phyloP scores from a whole-genome alignment of 805 yeast genomes.

The Barnettozyma californica region DNA sequence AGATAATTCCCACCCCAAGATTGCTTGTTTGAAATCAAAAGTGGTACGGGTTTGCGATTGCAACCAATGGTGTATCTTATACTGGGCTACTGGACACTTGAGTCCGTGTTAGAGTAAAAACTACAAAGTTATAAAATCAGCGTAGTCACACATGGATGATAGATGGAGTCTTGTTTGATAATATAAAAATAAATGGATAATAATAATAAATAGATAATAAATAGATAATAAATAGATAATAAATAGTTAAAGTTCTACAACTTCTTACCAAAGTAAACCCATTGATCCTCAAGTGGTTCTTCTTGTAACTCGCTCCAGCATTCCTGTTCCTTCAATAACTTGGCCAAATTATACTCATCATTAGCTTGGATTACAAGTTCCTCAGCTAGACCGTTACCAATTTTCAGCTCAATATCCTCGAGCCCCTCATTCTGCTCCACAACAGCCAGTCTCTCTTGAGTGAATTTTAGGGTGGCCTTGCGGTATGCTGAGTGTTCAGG shows the following conservation, averaged over 20 bases:
- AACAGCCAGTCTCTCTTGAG: constrained; percentile 59
- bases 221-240: not conserved
- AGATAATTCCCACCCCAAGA: too few species aligned
- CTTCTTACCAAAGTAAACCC: constrained; percentile 75
- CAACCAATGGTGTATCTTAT: too few species aligned
- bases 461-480: constrained; percentile 67
- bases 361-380: constrained; percentile 78
- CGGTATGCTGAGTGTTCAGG: constrained; percentile 73
- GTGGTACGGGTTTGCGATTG: too few species aligned
- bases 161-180: not conserved
- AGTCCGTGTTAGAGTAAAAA: too few species aligned
- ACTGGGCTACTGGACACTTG: too few species aligned
- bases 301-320: constrained; percentile 80
- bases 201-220: not conserved
- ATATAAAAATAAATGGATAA: not conserved
- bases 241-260: constrained; percentile 17
- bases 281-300: constrained; percentile 74
- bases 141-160: not conserved
- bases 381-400: constrained; percentile 82
- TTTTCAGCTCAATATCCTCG: constrained; percentile 62
- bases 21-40: too few species aligned
- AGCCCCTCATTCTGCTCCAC: constrained; percentile 59
- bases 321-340: constrained; percentile 63
- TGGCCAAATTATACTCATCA: constrained; percentile 67
- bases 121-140: too few species aligned